phyloP scores from a whole-genome alignment of 176 grass and related monocot genomes.

The Alloteropsis semialata region DNA sequence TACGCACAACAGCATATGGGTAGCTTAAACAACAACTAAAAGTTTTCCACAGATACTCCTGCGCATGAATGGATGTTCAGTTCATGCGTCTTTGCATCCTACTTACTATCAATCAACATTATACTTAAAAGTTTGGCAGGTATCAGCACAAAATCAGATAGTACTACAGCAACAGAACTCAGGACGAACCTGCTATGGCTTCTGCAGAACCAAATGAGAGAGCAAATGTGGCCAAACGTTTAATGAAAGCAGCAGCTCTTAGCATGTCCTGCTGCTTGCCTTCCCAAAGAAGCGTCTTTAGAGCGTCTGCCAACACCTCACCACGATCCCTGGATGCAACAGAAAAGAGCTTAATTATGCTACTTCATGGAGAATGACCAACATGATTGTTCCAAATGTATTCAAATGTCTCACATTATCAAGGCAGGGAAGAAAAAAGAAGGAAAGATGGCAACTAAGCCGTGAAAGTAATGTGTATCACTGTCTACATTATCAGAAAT shows the following conservation, averaged over 20 bases:
- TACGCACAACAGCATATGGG: neutral
- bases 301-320: slow-evolving; percentile 85
- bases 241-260: slow-evolving; percentile 88
- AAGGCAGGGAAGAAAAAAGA: neutral
- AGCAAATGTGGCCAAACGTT: slow-evolving; percentile 84
- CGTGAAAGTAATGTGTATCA: neutral
- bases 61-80: neutral
- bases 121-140: neutral
- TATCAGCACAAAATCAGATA: slow-evolving; percentile 2
- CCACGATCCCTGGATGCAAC: slow-evolving; percentile 63
- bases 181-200: slow-evolving; percentile 65
- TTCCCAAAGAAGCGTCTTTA: slow-evolving; percentile 93
- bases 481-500: neutral
- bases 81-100: slow-evolving; percentile 3
- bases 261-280: slow-evolving; percentile 89
- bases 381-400: neutral
- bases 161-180: neutral
- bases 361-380: slow-evolving; percentile 1
- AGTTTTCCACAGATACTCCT: neutral
- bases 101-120: neutral
- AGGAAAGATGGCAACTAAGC: neutral
- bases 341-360: neutral
- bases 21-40: neutral
- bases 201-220: slow-evolving; percentile 87
- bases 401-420: neutral